Evolutionary conservation across 441 rosid species (phyloP).

Genomic region (Populus hybrid): DNA sequence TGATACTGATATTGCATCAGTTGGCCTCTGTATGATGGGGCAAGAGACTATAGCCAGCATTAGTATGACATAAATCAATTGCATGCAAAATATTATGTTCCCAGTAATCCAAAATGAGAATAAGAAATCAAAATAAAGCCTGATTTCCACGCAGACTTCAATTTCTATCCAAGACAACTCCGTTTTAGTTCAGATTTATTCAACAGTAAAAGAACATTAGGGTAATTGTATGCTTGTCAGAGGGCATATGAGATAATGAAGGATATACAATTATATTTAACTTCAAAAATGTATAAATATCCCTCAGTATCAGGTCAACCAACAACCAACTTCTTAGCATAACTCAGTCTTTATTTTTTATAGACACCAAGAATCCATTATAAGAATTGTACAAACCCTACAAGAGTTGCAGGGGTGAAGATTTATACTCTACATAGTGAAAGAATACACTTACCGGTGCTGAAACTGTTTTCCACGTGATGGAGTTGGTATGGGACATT

Average conservation of each 20-base stretch:
- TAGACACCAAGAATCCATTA: slow-evolving; percentile 4
- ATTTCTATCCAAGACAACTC: too few relatives aligned
- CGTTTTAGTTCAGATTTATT: too few relatives aligned
- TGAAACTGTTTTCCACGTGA: neutral
- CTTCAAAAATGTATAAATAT: neutral
- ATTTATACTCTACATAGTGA: neutral
- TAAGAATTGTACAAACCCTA: neutral
- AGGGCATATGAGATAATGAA: neutral
- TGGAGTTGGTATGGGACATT: slow-evolving; percentile 4
- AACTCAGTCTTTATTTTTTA: neutral
- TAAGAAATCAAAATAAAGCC: too few relatives aligned
- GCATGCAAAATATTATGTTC: too few relatives aligned
- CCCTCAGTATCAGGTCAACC: slow-evolving; percentile 13
- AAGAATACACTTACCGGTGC: slow-evolving; percentile 14
- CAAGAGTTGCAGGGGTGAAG: neutral
- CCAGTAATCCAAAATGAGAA: too few relatives aligned
- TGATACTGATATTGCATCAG: too few relatives aligned
- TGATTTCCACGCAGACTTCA: too few relatives aligned
- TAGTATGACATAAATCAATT: too few relatives aligned
- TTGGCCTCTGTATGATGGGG: too few relatives aligned
- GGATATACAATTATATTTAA: neutral
- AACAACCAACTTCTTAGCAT: neutral
- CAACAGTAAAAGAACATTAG: too few relatives aligned
- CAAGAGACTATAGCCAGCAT: too few relatives aligned
- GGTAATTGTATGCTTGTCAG: too few relatives aligned